A percentile compares a stretch with the other conserved stretches of the same genome.
Evolutionary conservation across 2,329 filamentous ascomycete genomes (phyloP).

Genomic region (Stachybotrys chlorohalonatus): DNA sequence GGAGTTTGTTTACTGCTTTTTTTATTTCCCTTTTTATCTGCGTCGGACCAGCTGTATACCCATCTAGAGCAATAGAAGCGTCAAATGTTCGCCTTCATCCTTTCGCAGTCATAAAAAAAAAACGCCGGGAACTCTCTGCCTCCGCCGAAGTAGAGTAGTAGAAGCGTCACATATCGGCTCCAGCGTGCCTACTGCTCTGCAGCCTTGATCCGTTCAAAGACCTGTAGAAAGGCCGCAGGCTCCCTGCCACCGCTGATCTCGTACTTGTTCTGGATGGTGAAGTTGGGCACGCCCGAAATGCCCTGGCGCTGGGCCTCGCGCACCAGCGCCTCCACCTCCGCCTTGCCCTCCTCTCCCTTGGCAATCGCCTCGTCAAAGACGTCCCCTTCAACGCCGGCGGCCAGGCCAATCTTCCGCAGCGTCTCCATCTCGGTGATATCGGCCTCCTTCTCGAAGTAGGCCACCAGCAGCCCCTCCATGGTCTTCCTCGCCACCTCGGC

Average conservation of each 20-base stretch:
- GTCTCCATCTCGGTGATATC: constrained; percentile 32
- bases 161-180: too few relatives aligned
- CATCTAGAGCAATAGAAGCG: background rate
- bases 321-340: constrained; percentile 21
- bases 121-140: constrained; percentile 1
- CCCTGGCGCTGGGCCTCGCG: constrained; percentile 16
- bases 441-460: constrained; percentile 31
- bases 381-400: constrained; percentile 36
- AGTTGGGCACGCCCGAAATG: constrained; percentile 63
- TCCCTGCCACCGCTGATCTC: constrained; percentile 63
- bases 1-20: too few relatives aligned
- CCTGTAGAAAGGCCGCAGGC: constrained; percentile 50
- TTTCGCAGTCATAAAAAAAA: background rate
- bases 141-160: too few relatives aligned
- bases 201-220: constrained; percentile 52
- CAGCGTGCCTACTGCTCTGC: constrained; percentile 7
- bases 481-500: constrained; percentile 47
- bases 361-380: constrained; percentile 26
- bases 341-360: constrained; percentile 38
- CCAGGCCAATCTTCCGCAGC: constrained; percentile 22
- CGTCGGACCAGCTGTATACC: background rate
- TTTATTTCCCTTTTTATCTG: background rate
- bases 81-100: background rate
- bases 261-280: constrained; percentile 59
- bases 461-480: constrained; percentile 31